A percentile compares a stretch with the other conserved stretches of the same genome.
These are phyloP conservation scores for Cetradonia linearis DNA, from an alignment of 495 filamentous ascomycete species.

Conservation along the genomic window DNA sequence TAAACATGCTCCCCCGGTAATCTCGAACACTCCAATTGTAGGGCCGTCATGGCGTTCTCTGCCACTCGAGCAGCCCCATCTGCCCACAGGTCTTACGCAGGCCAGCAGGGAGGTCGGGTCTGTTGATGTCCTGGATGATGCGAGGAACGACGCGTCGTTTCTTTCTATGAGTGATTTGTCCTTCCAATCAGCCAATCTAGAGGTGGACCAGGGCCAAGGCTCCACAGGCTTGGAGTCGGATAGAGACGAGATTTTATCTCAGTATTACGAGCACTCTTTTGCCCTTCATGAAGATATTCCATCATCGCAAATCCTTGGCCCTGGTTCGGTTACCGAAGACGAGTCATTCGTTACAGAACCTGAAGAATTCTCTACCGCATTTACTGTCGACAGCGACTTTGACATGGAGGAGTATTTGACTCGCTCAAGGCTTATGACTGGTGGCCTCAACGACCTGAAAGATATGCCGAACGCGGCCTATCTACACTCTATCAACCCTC, in stretches of 20 bases:
- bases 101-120: not conserved
- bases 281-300: slow-evolving; percentile 48
- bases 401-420: slow-evolving; percentile 14
- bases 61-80: slow-evolving; percentile 17
- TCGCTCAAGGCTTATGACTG: slow-evolving; percentile 23
- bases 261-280: slow-evolving; percentile 68
- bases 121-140: not conserved
- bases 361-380: slow-evolving; percentile 27
- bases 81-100: slow-evolving; percentile 24
- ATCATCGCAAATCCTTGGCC: slow-evolving; percentile 39
- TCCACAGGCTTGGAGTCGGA: not conserved
- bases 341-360: slow-evolving; percentile 19
- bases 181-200: not conserved
- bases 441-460: slow-evolving; percentile 50
- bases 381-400: slow-evolving; percentile 20
- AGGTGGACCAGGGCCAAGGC: not conserved
- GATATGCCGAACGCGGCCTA: slow-evolving; percentile 61
- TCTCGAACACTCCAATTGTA: slow-evolving; percentile 38
- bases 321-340: slow-evolving; percentile 11
- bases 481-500: slow-evolving; percentile 58
- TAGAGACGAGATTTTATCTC: slow-evolving; percentile 39
- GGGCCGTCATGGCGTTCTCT: slow-evolving; percentile 34
- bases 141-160: slow-evolving; percentile 7
- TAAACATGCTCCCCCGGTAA: not conserved
- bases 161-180: slow-evolving; percentile 18